Evolutionary conservation across 106 monocot species (phyloP).

Genomic region (Acorus calamus): DNA sequence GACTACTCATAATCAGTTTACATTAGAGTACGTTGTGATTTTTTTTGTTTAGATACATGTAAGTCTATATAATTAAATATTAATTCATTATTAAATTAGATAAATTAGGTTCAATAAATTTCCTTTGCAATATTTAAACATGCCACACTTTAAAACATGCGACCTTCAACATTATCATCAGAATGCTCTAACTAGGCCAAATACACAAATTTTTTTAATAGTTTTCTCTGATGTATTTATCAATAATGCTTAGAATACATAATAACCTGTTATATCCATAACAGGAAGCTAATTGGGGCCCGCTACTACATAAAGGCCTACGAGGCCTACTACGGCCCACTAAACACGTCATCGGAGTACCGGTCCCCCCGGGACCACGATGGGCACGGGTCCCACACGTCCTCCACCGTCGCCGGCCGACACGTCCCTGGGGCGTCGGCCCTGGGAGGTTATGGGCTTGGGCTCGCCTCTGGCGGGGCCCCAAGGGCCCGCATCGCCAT

Average conservation of each 20-base stretch:
- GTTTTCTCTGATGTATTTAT: too few species aligned
- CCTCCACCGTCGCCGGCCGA: slow-evolving; percentile 72
- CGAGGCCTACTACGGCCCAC: slow-evolving; percentile 42
- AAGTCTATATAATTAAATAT: too few species aligned
- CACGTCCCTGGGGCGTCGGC: slow-evolving; percentile 29
- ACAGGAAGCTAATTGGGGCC: slow-evolving; percentile 85
- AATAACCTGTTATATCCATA: neutral
- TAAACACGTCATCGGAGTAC: slow-evolving; percentile 58
- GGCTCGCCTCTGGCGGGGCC: slow-evolving; percentile 51
- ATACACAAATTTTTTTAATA: too few species aligned
- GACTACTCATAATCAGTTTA: too few species aligned
- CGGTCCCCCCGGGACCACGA: slow-evolving; percentile 72
- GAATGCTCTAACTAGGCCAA: too few species aligned
- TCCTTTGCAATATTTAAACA: too few species aligned
- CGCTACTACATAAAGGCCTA: slow-evolving; percentile 74
- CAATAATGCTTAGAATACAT: neutral
- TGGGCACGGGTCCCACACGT: slow-evolving; percentile 85
- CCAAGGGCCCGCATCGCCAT: slow-evolving; percentile 61
- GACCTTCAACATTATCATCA: too few species aligned
- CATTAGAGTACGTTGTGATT: too few species aligned
- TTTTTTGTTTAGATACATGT: too few species aligned
- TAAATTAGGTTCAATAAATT: too few species aligned
- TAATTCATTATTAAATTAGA: too few species aligned
- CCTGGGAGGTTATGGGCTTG: slow-evolving; percentile 54
- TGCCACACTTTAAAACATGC: too few species aligned